Base-by-base conservation (phyloP, 192 early-diverging fungal genomes). In the Podila epicladia region DNA sequence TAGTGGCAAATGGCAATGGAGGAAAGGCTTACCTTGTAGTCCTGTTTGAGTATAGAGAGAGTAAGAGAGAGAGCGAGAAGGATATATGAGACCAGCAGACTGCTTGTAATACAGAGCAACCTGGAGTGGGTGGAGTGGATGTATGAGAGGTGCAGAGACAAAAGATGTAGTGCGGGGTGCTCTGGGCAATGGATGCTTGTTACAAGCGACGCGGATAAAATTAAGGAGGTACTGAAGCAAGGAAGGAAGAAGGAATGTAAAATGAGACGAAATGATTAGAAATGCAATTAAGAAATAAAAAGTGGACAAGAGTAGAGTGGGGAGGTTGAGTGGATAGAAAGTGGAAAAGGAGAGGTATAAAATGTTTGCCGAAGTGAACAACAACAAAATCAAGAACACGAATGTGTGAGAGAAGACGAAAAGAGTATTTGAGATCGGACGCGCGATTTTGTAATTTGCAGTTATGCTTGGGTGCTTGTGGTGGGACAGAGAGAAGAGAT, bases 381-480 rank as follows among this genome's bases (percentile, higher is more conserved):
- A 58, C 9, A 24, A 31, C 5, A 58, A 17, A 1, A n/a, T n/a
- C n/a, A 38, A 33, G 11, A 31, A 7, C 51, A 64, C 4, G 33
- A 41, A 64, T 57, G 33, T 57, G 28, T 29, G 22, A 24, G 51
- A 51, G 50, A 28, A 28, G 62, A 55, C 0, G 26, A 37, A 32
- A 32, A 22, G 50, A 57, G n/a, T 48, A 8, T 9, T 15, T 19
- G 9, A 31, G 41, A 50, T 45, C 35, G 6, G 19, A 32, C 5
- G 28, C 32, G 3, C 26, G 1, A 58, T 67, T 73, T 73, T 57
- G 45, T 58, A 65, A 59, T 65, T 73, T n/a, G 65, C 0, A 20
- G 59, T 37, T 0, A 0, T n/a, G 3, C 37, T 45, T 7, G 1
- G 0, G 24, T 6, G 13, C 12, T 0, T 9, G 19, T 20, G 12